Evolutionary conservation across 352 stramenopile species (phyloP).

Genomic region (Labyrinthula sp.): DNA sequence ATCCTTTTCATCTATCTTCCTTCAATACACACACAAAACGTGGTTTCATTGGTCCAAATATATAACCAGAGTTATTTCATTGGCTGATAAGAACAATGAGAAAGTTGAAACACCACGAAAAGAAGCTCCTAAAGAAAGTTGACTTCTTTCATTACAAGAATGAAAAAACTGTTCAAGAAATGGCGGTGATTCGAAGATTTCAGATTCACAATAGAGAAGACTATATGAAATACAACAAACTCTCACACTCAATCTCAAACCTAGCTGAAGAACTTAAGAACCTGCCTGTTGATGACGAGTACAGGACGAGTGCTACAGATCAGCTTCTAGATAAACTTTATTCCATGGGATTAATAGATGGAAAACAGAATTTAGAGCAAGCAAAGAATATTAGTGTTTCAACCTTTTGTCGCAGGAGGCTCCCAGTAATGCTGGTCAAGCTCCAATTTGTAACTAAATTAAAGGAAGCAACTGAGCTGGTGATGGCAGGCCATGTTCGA

Average conservation of each 20-base stretch:
- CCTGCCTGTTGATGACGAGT: constrained; percentile 71
- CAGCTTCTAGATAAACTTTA: constrained; percentile 90
- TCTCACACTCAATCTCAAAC: constrained; percentile 81
- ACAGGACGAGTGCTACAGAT: constrained; percentile 81
- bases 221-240: constrained; percentile 91
- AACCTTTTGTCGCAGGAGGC: constrained; percentile 58
- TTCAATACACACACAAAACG: too few relatives aligned
- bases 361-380: constrained; percentile 82
- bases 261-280: constrained; percentile 82
- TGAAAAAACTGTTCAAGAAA: constrained; percentile 91
- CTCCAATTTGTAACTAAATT: constrained; percentile 97
- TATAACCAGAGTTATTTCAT: constrained; percentile 1
- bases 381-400: constrained; percentile 86
- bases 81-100: constrained; percentile 40
- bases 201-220: constrained; percentile 91
- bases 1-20: too few relatives aligned
- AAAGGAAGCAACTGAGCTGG: constrained; percentile 84
- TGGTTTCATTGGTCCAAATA: too few relatives aligned
- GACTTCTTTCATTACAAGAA: constrained; percentile 94
- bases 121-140: constrained; percentile 97
- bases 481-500: constrained; percentile 90
- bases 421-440: constrained; percentile 94
- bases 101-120: constrained; percentile 78
- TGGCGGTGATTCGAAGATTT: constrained; percentile 89
- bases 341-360: constrained; percentile 86